Conservation (phyloP, 2,329 filamentous ascomycete species). For the Colletotrichum sp. region DNA sequence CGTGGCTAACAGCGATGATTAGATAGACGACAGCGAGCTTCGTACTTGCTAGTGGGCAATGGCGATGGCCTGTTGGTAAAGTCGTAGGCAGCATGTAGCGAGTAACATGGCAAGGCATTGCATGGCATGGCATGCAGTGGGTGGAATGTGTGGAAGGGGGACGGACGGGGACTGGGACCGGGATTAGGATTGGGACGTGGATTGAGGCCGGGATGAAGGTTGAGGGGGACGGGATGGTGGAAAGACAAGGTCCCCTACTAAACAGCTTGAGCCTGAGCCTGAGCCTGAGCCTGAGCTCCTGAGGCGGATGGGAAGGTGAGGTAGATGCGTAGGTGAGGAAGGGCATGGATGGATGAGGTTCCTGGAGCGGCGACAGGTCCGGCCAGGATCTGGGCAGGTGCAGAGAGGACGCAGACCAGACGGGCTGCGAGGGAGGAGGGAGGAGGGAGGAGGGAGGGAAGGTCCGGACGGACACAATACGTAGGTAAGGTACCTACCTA, state of each 20-base stretch:
- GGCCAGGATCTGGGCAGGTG: conserved; percentile 4
- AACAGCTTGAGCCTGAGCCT: background rate
- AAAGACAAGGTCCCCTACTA: background rate
- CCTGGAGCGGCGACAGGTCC: conserved; percentile 14
- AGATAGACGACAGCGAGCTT: background rate
- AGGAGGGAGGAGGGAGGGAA: background rate
- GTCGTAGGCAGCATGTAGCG: background rate
- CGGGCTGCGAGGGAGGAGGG: background rate
- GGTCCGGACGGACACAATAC: background rate
- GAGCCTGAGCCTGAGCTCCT: background rate
- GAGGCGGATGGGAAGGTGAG: background rate
- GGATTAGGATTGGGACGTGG: background rate
- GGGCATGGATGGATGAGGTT: background rate
- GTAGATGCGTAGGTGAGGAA: background rate
- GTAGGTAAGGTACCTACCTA: too few species aligned
- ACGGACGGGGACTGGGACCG: background rate
- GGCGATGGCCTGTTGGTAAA: background rate
- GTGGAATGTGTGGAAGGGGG: background rate
- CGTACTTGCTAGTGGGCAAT: background rate
- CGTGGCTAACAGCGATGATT: conserved; percentile 4
- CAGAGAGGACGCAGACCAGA: background rate
- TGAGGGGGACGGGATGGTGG: background rate
- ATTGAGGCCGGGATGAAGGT: background rate
- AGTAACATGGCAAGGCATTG: background rate
- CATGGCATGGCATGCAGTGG: background rate